phyloP scores from a whole-genome alignment of 1,284 basidiomycete species.

The Boletus sp. region DNA sequence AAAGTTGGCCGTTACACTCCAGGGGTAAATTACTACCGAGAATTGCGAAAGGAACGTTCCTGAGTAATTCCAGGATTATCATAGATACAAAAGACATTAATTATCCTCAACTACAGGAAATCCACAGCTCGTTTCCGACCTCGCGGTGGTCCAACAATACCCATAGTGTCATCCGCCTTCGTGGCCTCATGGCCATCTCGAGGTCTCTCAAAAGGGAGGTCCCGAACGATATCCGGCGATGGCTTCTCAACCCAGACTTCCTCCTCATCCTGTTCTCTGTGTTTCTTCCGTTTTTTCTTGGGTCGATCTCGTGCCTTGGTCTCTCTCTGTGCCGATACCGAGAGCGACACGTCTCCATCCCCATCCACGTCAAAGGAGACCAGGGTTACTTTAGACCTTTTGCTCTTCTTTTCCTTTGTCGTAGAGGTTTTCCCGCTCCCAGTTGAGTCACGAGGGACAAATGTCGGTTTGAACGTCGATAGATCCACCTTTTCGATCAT shows the following conservation, averaged over 20 bases:
- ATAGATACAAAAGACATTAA: neutral
- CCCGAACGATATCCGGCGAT: conserved; percentile 28
- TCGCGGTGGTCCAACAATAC: conserved; percentile 32
- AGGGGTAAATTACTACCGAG: no score
- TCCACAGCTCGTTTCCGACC: conserved; percentile 68
- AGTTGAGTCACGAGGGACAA: conserved; percentile 61
- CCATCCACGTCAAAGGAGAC: conserved; percentile 76
- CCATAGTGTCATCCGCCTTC: conserved; percentile 17
- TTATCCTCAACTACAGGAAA: conserved; percentile 42
- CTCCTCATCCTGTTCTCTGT: conserved; percentile 40
- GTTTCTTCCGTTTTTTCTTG: conserved; percentile 51
- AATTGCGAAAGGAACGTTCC: no score
- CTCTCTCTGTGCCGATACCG: conserved; percentile 30
- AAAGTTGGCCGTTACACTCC: conserved; percentile 9
- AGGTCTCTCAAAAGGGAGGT: conserved; percentile 15
- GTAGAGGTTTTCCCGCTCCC: conserved; percentile 31
- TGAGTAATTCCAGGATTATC: no score
- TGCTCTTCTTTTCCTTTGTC: conserved; percentile 46
- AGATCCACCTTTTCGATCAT: conserved; percentile 51
- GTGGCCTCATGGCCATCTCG: conserved; percentile 8
- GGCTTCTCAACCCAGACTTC: conserved; percentile 42
- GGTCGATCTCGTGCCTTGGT: conserved; percentile 48
- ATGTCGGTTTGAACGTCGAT: conserved; percentile 78
- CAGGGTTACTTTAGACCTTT: conserved; percentile 44
- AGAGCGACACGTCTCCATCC: conserved; percentile 48